Evolutionary conservation across 2,329 filamentous ascomycete genomes (phyloP).

Genomic region (Alternaria metachromatica): DNA sequence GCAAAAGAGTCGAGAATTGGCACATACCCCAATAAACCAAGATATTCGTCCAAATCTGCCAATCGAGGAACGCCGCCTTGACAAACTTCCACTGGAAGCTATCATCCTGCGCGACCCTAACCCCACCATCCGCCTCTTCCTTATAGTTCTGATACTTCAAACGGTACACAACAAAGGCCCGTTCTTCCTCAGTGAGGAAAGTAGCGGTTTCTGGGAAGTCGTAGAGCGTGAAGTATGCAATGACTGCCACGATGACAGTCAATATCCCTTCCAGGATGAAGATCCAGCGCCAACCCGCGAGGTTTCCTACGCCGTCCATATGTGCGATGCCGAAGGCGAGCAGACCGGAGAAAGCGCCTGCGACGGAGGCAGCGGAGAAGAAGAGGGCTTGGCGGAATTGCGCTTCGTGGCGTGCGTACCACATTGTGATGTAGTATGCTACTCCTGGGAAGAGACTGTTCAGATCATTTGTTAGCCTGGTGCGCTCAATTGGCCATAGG

Average conservation of each 20-base stretch:
- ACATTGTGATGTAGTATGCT: conserved; percentile 66
- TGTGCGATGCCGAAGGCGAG: conserved; percentile 66
- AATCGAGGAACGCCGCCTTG: conserved; percentile 55
- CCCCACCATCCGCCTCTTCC: conserved; percentile 61
- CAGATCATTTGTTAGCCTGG: neutral
- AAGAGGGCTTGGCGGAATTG: conserved; percentile 66
- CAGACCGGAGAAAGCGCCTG: conserved; percentile 66
- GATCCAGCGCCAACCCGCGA: conserved; percentile 43
- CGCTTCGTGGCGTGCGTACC: conserved; percentile 67
- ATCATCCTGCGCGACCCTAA: conserved; percentile 72
- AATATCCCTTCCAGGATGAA: conserved; percentile 48
- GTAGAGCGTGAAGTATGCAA: conserved; percentile 62
- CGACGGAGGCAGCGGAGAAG: conserved; percentile 63
- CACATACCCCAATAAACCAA: conserved; percentile 68
- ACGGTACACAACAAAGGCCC: conserved; percentile 66
- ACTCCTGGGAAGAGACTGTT: conserved; percentile 42
- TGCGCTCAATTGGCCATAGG: neutral
- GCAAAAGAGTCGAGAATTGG: conserved; percentile 1
- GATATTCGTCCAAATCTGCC: conserved; percentile 59
- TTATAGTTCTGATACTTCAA: conserved; percentile 53
- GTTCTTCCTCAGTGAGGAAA: conserved; percentile 61
- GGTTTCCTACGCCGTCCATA: conserved; percentile 61
- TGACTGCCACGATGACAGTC: conserved; percentile 44
- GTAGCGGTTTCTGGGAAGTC: conserved; percentile 68
- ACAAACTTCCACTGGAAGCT: conserved; percentile 67